Base-by-base conservation (phyloP, 176 grass and related monocot genomes). In the Hordeum marinum region DNA sequence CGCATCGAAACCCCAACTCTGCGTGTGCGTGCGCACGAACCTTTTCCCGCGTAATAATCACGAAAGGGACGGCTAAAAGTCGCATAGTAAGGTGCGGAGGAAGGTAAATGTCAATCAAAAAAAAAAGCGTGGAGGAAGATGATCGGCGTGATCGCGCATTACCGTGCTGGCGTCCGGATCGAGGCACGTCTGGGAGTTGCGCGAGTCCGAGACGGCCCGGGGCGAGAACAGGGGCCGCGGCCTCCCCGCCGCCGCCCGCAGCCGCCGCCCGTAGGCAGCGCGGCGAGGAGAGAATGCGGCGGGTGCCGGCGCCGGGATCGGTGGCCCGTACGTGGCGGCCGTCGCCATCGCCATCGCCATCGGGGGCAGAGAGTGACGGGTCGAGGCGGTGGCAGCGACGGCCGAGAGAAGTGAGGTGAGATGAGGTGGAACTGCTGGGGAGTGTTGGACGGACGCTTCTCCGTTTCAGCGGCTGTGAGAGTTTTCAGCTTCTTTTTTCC, bases 141-240 rank as follows among this genome's bases (percentile, higher is more conserved):
- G 67, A 72, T 82, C 35, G 50, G 43, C 59, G 32, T 70, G 12
- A 43, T 76, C 3, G 70, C 21, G 71, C 63, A 34, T 93, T 78
- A 99, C 97, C 84, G 87, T 91, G 87, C 94, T 96, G 27, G 97
- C 97, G 62, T 99, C 97, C 48, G 97, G 97, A 91, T 96, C 94
- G 42, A 99, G 91, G 78, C 97, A 99, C 21, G 96, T 99, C 88
- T 99, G 93, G 5, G 96, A 92, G 88, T 86, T 92, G 12, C 61
- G 75, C 0, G 96, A 96, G 64, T 99, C 96, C 1, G 96, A 99
- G 42, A 99, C 96, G 40, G 84, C 93, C 62, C 75, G 65, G 20
- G 93, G 88, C 50, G 93, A 90, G 80, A 99, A 92, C 10, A 96
- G 9, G 66, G 90, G 77, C 39, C 80, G 84, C 55, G 80, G 87